These are phyloP conservation scores for Coemansia umbellata DNA, from an alignment of 192 early-diverging fungal species.

Conservation along the genomic window DNA sequence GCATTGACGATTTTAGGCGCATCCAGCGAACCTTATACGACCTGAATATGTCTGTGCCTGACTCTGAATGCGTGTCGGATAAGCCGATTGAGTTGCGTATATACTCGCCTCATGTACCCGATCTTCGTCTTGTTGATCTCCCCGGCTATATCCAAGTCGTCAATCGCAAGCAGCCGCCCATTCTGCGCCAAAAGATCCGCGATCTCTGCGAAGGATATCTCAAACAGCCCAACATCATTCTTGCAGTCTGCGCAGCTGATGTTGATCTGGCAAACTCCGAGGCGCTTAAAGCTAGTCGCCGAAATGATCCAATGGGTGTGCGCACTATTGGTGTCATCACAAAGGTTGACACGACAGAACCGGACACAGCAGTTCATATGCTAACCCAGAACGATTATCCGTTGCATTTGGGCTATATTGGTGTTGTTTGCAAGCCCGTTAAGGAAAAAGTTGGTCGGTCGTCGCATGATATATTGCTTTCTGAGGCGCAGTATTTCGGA, in stretches of 20 bases:
- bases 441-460: conserved; percentile 20
- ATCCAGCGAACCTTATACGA: conserved; percentile 93
- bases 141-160: conserved; percentile 87
- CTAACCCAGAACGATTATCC: conserved; percentile 92
- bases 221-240: conserved; percentile 74
- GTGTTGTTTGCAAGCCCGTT: conserved; percentile 83
- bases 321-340: conserved; percentile 84
- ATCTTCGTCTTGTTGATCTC: conserved; percentile 78
- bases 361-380: conserved; percentile 70
- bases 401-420: conserved; percentile 91
- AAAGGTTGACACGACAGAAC: conserved; percentile 85
- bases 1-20: conserved; percentile 82
- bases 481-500: conserved; percentile 60
- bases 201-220: conserved; percentile 82
- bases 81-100: conserved; percentile 81
- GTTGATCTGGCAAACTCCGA: conserved; percentile 86
- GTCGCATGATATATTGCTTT: conserved; percentile 32
- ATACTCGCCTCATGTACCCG: conserved; percentile 80
- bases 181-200: conserved; percentile 74
- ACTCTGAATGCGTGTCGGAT: conserved; percentile 83
- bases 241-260: conserved; percentile 81
- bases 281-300: conserved; percentile 72
- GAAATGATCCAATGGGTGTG: conserved; percentile 72
- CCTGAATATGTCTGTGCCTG: conserved; percentile 91
- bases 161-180: conserved; percentile 74